Evolutionary conservation across 768 basidiomycete species (phyloP).

Genomic region (Boletus rex-veris): DNA sequence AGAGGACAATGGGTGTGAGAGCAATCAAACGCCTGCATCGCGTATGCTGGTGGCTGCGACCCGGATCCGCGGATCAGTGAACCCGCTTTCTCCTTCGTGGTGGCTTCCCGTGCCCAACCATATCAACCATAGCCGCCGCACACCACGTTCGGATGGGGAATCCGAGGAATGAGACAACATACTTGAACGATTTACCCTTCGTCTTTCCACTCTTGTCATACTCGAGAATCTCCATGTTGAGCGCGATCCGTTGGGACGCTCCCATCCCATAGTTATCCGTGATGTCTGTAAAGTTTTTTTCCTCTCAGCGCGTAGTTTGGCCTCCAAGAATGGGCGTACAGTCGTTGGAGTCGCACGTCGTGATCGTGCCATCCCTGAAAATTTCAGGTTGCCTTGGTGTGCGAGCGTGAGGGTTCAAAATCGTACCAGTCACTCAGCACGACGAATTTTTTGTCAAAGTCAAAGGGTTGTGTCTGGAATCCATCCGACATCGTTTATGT

Average conservation of each 20-base stretch:
- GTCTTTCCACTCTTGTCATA: slow-evolving; percentile 18
- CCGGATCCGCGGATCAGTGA: slow-evolving; percentile 5
- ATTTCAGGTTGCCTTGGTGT: not conserved
- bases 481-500: slow-evolving; percentile 10
- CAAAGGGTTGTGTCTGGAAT: slow-evolving; percentile 18
- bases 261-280: slow-evolving; percentile 92
- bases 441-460: slow-evolving; percentile 72
- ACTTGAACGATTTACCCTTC: slow-evolving; percentile 36
- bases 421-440: slow-evolving; percentile 87
- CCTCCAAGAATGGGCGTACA: slow-evolving; percentile 47
- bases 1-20: slow-evolving; percentile 7
- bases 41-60: not conserved
- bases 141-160: not conserved
- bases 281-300: slow-evolving; percentile 49
- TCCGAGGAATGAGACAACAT: slow-evolving; percentile 33
- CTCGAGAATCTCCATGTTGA: slow-evolving; percentile 69
- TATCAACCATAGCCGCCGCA: not conserved
- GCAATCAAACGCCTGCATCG: too few relatives aligned
- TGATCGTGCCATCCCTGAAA: slow-evolving; percentile 88
- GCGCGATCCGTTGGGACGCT: slow-evolving; percentile 57
- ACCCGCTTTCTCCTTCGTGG: not conserved
- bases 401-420: not conserved
- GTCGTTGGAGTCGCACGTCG: slow-evolving; percentile 89
- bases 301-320: not conserved
- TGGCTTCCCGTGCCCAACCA: not conserved